A percentile compares a stretch with the other conserved stretches of the same genome.
These are phyloP conservation scores for Arabidopsis lyrata DNA, from an alignment of 441 rosid species.

Conservation along the genomic window DNA sequence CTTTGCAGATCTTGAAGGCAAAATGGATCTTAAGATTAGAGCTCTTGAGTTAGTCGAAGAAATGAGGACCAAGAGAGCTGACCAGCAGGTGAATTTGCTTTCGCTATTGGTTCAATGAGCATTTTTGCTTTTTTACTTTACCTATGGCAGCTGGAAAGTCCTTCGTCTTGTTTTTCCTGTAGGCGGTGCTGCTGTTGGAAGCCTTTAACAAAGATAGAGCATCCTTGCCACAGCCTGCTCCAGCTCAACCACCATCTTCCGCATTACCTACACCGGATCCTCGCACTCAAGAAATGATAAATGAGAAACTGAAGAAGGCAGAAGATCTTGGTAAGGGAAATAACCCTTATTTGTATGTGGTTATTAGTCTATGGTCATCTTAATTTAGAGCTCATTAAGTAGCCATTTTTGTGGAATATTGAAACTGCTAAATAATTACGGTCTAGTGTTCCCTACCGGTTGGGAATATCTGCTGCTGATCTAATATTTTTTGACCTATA, in stretches of 20 bases:
- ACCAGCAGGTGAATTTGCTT: slow-evolving; percentile 70
- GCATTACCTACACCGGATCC: slow-evolving; percentile 81
- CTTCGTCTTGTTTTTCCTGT: slow-evolving; percentile 36
- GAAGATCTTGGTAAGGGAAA: slow-evolving; percentile 84
- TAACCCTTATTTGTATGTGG: not conserved
- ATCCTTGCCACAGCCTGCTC: slow-evolving; percentile 80
- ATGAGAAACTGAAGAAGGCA: slow-evolving; percentile 91
- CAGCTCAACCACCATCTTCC: slow-evolving; percentile 71
- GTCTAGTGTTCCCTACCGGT: not conserved
- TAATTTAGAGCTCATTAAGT: slow-evolving; percentile 5
- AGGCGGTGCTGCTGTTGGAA: slow-evolving; percentile 89
- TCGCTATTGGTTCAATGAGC: slow-evolving; percentile 3
- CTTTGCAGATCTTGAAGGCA: slow-evolving; percentile 83
- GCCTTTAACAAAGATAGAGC: slow-evolving; percentile 98
- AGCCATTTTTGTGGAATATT: not conserved
- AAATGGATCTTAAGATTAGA: slow-evolving; percentile 90
- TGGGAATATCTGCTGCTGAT: not conserved
- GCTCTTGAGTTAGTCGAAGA: slow-evolving; percentile 88
- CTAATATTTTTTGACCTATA: not conserved
- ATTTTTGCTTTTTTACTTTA: not conserved
- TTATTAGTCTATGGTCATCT: slow-evolving; percentile 7
- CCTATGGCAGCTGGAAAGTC: slow-evolving; percentile 23
- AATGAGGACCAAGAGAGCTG: slow-evolving; percentile 86
- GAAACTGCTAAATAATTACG: not conserved
- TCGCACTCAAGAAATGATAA: slow-evolving; percentile 95